A percentile compares a stretch with the other conserved stretches of the same genome.
Evolutionary conservation across 2,329 filamentous ascomycete species (phyloP).

Genomic region (Chalaropsis thielavioides): DNA sequence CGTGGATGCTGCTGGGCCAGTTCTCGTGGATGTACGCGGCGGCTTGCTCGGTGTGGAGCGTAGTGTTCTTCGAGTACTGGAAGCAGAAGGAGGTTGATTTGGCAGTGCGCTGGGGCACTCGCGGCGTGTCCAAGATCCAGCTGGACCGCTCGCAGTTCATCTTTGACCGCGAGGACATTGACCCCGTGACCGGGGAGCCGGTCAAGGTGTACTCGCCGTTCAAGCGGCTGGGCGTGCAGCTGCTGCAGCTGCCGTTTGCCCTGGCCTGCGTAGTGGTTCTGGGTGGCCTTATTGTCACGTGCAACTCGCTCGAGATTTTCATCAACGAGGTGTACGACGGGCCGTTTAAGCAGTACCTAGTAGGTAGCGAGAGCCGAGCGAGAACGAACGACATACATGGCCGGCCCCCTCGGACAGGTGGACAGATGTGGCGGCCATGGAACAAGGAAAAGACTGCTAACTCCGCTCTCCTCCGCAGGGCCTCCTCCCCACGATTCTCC

Average conservation of each 20-base stretch:
- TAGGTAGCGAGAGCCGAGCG: conserved; percentile 29
- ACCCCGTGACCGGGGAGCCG: conserved; percentile 69
- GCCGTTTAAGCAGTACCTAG: conserved; percentile 70
- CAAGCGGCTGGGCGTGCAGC: conserved; percentile 61
- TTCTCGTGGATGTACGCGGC: conserved; percentile 74
- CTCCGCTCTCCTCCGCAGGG: conserved; percentile 35
- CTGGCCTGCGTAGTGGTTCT: conserved; percentile 56
- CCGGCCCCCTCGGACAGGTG: no score
- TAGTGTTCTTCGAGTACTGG: conserved; percentile 90
- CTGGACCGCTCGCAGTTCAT: conserved; percentile 62
- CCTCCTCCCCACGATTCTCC: conserved; percentile 75
- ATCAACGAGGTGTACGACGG: conserved; percentile 88
- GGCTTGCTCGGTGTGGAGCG: conserved; percentile 69
- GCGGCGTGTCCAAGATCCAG: conserved; percentile 70
- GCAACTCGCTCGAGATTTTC: conserved; percentile 90
- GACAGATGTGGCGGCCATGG: neutral
- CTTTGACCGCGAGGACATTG: conserved; percentile 61
- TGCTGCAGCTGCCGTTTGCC: conserved; percentile 75
- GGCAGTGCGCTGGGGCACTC: conserved; percentile 75
- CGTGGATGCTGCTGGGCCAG: conserved; percentile 70
- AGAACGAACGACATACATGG: no score
- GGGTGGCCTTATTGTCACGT: conserved; percentile 68
- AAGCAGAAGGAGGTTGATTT: conserved; percentile 84
- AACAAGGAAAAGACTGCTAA: neutral
- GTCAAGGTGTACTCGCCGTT: conserved; percentile 60